Base-by-base conservation (phyloP, 2,329 filamentous ascomycete genomes). In the Claviceps sp. region DNA sequence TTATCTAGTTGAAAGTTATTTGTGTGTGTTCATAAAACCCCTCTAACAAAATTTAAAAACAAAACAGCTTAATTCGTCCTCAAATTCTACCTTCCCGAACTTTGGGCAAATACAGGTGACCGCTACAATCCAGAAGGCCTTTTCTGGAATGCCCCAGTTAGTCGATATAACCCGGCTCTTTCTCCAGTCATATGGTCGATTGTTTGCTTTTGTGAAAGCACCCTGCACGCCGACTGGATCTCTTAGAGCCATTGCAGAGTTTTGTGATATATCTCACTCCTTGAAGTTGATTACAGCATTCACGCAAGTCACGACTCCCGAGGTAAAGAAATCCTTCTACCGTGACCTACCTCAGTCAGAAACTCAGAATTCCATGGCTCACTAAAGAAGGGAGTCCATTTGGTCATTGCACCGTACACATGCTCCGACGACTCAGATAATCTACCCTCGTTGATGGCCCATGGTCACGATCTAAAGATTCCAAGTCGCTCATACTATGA, bases 171-270 rank as follows among this genome's bases (percentile, higher is more conserved):
- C 61, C 0, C 59, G 60, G 45, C 56, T 61, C 3, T 58, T 74
- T 14, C 62, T 82, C 3, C 65, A 70, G 16, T 58, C 61, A 0
- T 71, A 78, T 49, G 78, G 78, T 0, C 70, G 73, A 11, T 60
- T 82, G 0, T 78, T 75, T 56, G 75, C 77, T 0, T 73, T 79
- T 57, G 68, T 75, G 48, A 68, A 68, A 37, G 62, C 69, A 13
- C 59, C 64, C 14, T 67, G 65, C 13, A 68, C 68, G 6, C 66
- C 69, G 10, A 68, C 71, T 37, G 72, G 69, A 7, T 59, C 71
- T 5, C 69, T 77, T 56, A 70, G 67, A 50, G 73, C 74, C 7
- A 62, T 78, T 47, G 71, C 73, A 2, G 78, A 82, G 57, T 82
- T 74, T 53, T 73, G 71, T 50, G 76, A 81, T 54, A 65, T 70